Percentiles rank a stretch among this genome's conserved stretches.
Conservation (phyloP, 2,329 filamentous ascomycete species). For the Cryphonectria naterciae region DNA sequence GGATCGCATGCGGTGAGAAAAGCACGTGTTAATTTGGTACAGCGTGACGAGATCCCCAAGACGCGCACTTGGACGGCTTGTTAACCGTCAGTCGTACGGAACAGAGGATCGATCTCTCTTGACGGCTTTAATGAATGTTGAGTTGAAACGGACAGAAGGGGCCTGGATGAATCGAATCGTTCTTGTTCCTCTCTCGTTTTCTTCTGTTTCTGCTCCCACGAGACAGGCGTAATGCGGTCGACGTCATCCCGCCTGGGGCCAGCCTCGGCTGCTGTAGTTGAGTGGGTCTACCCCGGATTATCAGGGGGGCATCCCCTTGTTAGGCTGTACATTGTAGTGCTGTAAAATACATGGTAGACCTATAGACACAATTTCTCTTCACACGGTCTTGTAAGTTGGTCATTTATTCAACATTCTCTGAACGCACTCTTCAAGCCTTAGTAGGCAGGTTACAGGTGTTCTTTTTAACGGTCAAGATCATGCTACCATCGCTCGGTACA, state of each 20-base stretch:
- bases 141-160: neutral
- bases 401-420: too few species aligned
- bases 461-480: neutral
- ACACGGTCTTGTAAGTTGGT: neutral
- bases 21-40: neutral
- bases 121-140: neutral
- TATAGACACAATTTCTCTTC: neutral
- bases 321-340: neutral
- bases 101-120: neutral
- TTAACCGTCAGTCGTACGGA: neutral
- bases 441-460: neutral
- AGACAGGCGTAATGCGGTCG: neutral
- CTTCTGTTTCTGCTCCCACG: neutral
- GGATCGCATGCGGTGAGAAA: neutral
- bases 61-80: too few species aligned
- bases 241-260: conserved; percentile 6
- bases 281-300: conserved; percentile 6
- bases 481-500: too few species aligned
- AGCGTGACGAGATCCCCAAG: neutral
- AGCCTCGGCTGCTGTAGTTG: neutral
- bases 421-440: too few species aligned
- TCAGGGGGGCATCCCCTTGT: neutral
- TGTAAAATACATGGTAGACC: neutral
- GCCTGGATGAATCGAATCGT: neutral
- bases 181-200: neutral